phyloP scores from a whole-genome alignment of 768 basidiomycete species.

The Hygrophorus pudorinus region DNA sequence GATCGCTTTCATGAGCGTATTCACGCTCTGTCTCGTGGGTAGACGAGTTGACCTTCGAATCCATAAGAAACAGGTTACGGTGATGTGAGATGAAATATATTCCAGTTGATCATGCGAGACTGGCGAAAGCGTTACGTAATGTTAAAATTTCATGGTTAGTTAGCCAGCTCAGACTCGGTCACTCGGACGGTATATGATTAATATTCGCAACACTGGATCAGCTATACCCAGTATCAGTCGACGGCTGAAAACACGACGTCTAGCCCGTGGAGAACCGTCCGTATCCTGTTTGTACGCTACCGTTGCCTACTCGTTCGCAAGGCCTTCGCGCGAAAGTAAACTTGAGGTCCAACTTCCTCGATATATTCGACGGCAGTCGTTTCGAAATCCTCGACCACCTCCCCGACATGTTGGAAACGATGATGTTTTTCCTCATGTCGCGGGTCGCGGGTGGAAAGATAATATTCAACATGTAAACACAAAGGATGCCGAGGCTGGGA shows the following conservation, averaged over 20 bases:
- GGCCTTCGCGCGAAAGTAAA: background rate
- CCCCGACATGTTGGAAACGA: constrained; percentile 1
- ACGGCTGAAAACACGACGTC: no score
- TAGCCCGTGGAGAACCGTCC: no score
- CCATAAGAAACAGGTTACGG: constrained; percentile 21
- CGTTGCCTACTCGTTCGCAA: no score
- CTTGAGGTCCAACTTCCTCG: constrained; percentile 18
- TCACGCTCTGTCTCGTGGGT: constrained; percentile 36
- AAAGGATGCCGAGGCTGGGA: constrained; percentile 11
- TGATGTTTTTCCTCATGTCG: no score
- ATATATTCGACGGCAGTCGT: constrained; percentile 20
- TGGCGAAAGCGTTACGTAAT: background rate
- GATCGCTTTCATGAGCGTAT: constrained; percentile 57
- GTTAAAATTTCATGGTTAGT: no score
- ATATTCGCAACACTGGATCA: no score
- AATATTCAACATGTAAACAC: background rate
- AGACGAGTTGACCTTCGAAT: constrained; percentile 40
- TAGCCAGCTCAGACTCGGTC: no score
- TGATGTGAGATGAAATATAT: background rate
- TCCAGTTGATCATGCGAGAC: no score
- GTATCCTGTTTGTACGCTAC: no score
- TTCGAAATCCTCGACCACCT: constrained; percentile 4
- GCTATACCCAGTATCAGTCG: no score
- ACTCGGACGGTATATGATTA: background rate
- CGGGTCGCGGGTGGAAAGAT: no score